Evolutionary conservation across 2,329 filamentous ascomycete species (phyloP).

Genomic region (Pseudopithomyces maydicus): DNA sequence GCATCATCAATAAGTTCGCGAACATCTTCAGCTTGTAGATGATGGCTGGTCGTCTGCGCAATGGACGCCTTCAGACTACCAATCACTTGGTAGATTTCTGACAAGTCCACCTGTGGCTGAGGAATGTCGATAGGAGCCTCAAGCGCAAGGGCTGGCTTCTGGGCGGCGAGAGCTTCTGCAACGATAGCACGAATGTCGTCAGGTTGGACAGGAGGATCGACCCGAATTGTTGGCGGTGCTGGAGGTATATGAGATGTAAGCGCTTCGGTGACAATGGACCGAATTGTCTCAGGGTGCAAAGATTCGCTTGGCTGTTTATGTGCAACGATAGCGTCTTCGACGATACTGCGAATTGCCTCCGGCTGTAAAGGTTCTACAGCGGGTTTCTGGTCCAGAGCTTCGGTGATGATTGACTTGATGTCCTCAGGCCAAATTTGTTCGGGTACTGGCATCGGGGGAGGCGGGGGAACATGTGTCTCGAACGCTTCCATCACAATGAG

Average conservation of each 20-base stretch:
- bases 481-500: slow-evolving; percentile 38
- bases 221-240: slow-evolving; percentile 20
- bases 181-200: slow-evolving; percentile 43
- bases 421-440: slow-evolving; percentile 40
- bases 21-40: slow-evolving; percentile 52
- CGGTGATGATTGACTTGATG: slow-evolving; percentile 62
- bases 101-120: slow-evolving; percentile 43
- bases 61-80: slow-evolving; percentile 56
- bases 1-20: slow-evolving; percentile 44
- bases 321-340: slow-evolving; percentile 64
- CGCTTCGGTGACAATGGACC: slow-evolving; percentile 34
- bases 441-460: slow-evolving; percentile 26
- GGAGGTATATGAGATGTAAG: slow-evolving; percentile 28
- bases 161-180: slow-evolving; percentile 37
- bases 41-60: slow-evolving; percentile 50
- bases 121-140: slow-evolving; percentile 41
- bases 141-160: slow-evolving; percentile 32
- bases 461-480: slow-evolving; percentile 32
- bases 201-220: slow-evolving; percentile 36
- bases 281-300: slow-evolving; percentile 30
- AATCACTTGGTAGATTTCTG: slow-evolving; percentile 54
- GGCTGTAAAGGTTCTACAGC: slow-evolving; percentile 42
- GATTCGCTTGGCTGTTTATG: slow-evolving; percentile 27
- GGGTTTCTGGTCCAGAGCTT: slow-evolving; percentile 58
- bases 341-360: slow-evolving; percentile 68